These are phyloP conservation scores for Seiridium unicorne DNA, from an alignment of 2,329 filamentous ascomycete genomes.

Conservation along the genomic window DNA sequence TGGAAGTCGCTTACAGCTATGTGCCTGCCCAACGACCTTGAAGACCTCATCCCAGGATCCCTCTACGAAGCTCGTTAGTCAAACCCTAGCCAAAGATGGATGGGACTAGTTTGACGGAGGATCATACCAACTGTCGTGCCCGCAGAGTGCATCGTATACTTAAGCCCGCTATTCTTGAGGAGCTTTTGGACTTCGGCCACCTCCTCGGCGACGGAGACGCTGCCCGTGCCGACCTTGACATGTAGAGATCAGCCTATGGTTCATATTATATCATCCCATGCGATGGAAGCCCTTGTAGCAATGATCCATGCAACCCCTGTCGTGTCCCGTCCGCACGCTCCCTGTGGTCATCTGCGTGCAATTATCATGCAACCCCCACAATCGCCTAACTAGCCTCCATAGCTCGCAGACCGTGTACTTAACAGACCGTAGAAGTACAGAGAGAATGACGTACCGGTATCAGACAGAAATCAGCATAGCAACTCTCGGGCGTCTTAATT, in stretches of 20 bases:
- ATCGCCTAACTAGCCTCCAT: background rate
- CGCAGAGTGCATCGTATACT: conserved; percentile 87
- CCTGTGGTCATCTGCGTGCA: background rate
- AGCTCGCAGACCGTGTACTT: background rate
- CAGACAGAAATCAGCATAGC: conserved; percentile 88
- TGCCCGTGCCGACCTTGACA: conserved; percentile 73
- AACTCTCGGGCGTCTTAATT: conserved; percentile 67
- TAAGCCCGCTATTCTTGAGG: conserved; percentile 75
- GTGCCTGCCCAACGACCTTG: conserved; percentile 80
- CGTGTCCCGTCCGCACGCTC: background rate
- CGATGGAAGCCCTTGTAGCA: no score
- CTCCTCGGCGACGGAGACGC: conserved; percentile 73
- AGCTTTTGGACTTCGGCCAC: conserved; percentile 87
- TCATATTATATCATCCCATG: background rate
- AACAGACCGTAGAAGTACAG: background rate
- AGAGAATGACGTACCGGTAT: conserved; percentile 61
- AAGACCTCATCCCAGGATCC: conserved; percentile 90
- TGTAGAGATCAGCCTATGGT: background rate
- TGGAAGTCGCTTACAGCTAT: conserved; percentile 40
- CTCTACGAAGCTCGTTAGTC: conserved; percentile 50
- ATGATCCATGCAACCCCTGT: background rate
- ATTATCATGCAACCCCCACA: background rate
- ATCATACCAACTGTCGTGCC: conserved; percentile 85
- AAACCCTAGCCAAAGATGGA: background rate
- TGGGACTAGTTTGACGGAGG: background rate